Conservation (phyloP, 1,139 yeast species). For the Debaryomyces sp. region DNA sequence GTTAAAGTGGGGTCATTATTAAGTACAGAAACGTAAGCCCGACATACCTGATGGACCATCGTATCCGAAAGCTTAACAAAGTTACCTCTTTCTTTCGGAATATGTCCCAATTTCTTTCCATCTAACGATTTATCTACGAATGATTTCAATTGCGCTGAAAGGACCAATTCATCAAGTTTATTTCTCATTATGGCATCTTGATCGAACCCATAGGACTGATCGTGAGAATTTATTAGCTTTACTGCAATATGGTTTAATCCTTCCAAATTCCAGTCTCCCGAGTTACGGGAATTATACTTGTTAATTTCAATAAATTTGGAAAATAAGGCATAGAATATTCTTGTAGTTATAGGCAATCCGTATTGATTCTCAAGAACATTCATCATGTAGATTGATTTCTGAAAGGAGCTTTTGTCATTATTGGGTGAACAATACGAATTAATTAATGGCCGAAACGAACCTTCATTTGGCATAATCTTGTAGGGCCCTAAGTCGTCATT, state of each 20-base stretch:
- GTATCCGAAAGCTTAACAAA: conserved; percentile 27
- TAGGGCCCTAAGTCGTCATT: conserved; percentile 7
- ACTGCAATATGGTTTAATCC: conserved; percentile 17
- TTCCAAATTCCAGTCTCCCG: conserved; percentile 11
- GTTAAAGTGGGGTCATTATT: conserved; percentile 9
- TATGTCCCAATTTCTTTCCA: conserved; percentile 1
- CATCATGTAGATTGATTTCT: conserved; percentile 18
- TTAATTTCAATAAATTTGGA: conserved; percentile 9
- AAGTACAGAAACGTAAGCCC: conserved; percentile 18
- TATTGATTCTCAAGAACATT: conserved; percentile 19
- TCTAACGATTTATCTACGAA: conserved; percentile 17
- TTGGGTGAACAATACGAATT: conserved; percentile 15
- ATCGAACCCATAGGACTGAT: conserved; percentile 20
- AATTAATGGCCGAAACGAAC: conserved; percentile 28
- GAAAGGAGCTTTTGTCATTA: conserved; percentile 9
- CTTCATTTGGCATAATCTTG: conserved; percentile 26
- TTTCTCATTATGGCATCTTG: conserved; percentile 18
- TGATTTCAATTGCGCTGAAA: conserved; percentile 17
- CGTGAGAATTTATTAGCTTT: conserved; percentile 23
- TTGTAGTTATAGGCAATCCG: conserved; percentile 31
- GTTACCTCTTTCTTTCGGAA: conserved; percentile 21
- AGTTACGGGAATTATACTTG: background rate
- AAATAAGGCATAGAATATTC: conserved; percentile 22
- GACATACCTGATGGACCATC: conserved; percentile 16
- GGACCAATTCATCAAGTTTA: conserved; percentile 11